Evolutionary conservation across 1,284 basidiomycete species (phyloP).

Genomic region (Cutaneotrichosporon sp.): DNA sequence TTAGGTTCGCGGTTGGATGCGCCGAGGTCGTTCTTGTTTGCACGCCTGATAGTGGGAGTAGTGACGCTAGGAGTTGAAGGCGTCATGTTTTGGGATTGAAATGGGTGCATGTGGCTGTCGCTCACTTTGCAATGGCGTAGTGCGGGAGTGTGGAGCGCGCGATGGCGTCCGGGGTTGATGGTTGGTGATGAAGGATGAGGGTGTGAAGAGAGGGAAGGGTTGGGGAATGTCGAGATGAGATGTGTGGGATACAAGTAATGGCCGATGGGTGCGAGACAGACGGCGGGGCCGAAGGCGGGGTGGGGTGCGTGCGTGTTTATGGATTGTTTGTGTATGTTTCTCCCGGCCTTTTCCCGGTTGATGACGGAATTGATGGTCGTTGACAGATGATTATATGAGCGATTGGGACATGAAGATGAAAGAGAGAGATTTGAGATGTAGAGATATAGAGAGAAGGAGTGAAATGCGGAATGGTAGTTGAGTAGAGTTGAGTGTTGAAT

Average conservation of each 20-base stretch:
- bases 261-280: not conserved
- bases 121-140: not conserved
- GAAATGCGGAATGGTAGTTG: not conserved
- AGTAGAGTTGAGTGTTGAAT: not conserved
- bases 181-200: not conserved
- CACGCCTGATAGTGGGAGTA: not conserved
- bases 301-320: conserved; percentile 8
- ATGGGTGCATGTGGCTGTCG: not conserved
- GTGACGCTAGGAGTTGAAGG: not conserved
- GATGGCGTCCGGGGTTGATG: not conserved
- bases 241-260: not conserved
- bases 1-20: not conserved
- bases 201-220: not conserved
- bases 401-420: not conserved
- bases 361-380: not conserved
- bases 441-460: not conserved
- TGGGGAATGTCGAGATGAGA: not conserved
- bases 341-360: not conserved
- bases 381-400: not conserved
- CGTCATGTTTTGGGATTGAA: not conserved
- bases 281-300: not conserved
- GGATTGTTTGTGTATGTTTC: not conserved
- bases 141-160: not conserved
- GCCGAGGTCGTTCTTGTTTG: not conserved
- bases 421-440: not conserved